A percentile compares a stretch with the other conserved stretches of the same genome.
These are phyloP conservation scores for Haplosporangium sp. DNA, from an alignment of 371 early-diverging fungal species.

Conservation along the genomic window DNA sequence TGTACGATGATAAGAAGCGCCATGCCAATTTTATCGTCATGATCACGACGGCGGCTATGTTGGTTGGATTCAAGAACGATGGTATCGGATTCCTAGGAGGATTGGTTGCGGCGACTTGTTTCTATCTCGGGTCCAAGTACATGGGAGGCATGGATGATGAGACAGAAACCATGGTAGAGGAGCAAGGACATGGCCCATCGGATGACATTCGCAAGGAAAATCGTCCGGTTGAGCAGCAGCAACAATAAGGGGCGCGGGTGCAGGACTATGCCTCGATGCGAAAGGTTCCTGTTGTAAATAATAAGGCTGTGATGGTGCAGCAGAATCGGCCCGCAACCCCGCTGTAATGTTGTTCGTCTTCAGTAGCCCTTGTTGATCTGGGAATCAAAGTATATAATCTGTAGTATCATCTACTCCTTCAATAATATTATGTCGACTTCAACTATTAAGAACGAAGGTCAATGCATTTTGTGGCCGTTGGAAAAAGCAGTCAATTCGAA, in stretches of 20 bases:
- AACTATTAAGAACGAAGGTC: no score
- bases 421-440: no score
- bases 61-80: constrained; percentile 83
- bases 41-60: constrained; percentile 74
- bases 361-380: no score
- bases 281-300: background rate
- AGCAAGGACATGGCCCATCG: background rate
- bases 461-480: no score
- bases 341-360: no score
- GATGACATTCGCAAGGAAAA: background rate
- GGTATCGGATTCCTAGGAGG: constrained; percentile 86
- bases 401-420: no score
- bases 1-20: constrained; percentile 54
- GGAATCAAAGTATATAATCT: no score
- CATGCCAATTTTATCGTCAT: constrained; percentile 75
- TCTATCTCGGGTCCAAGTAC: constrained; percentile 38
- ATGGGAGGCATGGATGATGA: constrained; percentile 40
- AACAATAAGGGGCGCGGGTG: background rate
- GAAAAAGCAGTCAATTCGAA: no score
- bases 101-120: constrained; percentile 46
- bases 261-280: background rate
- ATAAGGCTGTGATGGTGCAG: background rate
- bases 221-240: background rate
- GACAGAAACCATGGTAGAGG: constrained; percentile 9
- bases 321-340: background rate